Conservation (phyloP, 1,284 basidiomycete genomes). For the Apiotrichum sp. region DNA sequence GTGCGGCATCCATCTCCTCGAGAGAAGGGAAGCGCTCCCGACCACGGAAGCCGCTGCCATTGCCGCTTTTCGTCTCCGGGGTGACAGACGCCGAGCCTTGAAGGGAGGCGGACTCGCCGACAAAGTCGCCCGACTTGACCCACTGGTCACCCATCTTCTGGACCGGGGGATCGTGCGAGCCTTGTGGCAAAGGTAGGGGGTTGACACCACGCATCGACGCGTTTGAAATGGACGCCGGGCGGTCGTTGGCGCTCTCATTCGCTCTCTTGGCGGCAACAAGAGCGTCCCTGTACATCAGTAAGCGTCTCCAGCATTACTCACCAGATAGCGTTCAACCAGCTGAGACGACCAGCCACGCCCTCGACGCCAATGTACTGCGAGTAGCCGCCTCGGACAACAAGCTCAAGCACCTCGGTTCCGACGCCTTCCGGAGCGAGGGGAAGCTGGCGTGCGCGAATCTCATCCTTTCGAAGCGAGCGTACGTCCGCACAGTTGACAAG, state of each 20-base stretch:
- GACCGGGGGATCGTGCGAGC: conserved; percentile 16
- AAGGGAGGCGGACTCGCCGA: background rate
- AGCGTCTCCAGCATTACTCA: conserved; percentile 17
- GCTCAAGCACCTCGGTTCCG: conserved; percentile 38
- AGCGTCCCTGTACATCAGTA: conserved; percentile 25
- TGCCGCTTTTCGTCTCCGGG: background rate
- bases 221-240: conserved; percentile 29
- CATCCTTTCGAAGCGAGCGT: conserved; percentile 33
- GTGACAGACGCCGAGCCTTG: background rate
- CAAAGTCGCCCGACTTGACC: conserved; percentile 30
- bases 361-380: conserved; percentile 41
- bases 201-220: background rate
- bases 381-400: conserved; percentile 34
- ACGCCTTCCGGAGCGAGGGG: conserved; percentile 34
- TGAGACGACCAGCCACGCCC: conserved; percentile 33
- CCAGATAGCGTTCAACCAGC: conserved; percentile 44
- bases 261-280: conserved; percentile 29
- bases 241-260: conserved; percentile 4
- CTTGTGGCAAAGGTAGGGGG: conserved; percentile 3
- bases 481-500: conserved; percentile 40
- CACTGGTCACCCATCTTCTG: conserved; percentile 41
- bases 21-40: background rate
- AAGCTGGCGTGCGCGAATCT: conserved; percentile 31
- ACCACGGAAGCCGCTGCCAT: background rate
- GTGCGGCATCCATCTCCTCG: background rate